phyloP scores from a whole-genome alignment of 306 rosid genomes.

The Sicyos baderoa region DNA sequence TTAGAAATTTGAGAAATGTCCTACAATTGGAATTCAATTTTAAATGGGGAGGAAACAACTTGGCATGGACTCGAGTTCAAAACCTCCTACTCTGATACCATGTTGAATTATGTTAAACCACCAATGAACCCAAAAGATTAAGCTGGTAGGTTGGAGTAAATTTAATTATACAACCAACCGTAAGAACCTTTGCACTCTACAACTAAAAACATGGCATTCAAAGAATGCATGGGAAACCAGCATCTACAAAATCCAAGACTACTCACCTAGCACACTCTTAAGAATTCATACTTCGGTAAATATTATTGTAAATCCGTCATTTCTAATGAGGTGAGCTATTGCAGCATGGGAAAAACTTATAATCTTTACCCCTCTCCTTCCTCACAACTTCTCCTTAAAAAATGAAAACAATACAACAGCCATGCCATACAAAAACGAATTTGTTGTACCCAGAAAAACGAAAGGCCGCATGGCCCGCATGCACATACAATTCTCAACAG shows the following conservation, averaged over 20 bases:
- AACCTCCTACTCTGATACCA: too few relatives aligned
- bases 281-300: background rate
- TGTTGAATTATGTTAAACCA: too few relatives aligned
- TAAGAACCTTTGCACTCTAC: background rate
- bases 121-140: too few relatives aligned
- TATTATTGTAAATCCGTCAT: background rate
- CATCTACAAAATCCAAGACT: constrained; percentile 1
- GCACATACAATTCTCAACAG: background rate
- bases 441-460: background rate
- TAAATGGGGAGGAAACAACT: too few relatives aligned
- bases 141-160: too few relatives aligned
- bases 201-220: too few relatives aligned
- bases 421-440: too few relatives aligned
- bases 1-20: too few relatives aligned
- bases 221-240: background rate
- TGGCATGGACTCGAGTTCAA: too few relatives aligned
- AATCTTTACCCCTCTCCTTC: background rate
- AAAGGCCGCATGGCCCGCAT: background rate
- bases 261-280: background rate
- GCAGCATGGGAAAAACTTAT: background rate
- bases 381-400: background rate
- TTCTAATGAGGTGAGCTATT: background rate
- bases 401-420: background rate
- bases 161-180: too few relatives aligned
- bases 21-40: too few relatives aligned